Conservation (phyloP, 2,329 filamentous ascomycete species). For the Phoma sp. region DNA sequence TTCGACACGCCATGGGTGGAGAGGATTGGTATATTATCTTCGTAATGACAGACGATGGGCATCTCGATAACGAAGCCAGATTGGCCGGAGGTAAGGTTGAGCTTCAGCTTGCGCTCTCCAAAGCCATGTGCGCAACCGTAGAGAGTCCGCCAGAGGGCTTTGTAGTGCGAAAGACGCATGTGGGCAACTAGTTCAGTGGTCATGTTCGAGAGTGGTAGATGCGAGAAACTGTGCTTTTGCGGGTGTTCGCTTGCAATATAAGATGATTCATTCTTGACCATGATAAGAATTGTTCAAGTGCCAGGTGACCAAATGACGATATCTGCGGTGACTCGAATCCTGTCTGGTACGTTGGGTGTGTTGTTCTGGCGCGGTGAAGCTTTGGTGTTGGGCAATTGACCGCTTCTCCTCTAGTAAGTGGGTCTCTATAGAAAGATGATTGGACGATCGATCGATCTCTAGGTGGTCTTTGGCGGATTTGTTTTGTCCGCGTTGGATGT, state of each 20-base stretch:
- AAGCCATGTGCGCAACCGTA: constrained; percentile 13
- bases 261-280: background rate
- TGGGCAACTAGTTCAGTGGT: constrained; percentile 14
- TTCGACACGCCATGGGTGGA: constrained; percentile 7
- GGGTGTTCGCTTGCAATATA: constrained; percentile 7
- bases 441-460: background rate
- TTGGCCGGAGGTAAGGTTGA: constrained; percentile 16
- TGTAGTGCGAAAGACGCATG: constrained; percentile 16
- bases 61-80: constrained; percentile 9
- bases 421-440: constrained; percentile 8
- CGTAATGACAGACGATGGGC: constrained; percentile 14
- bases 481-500: background rate
- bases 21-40: constrained; percentile 6
- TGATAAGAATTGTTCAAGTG: background rate
- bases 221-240: background rate
- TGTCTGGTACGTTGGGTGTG: constrained; percentile 6
- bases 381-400: constrained; percentile 18
- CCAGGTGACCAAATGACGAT: constrained; percentile 8
- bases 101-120: constrained; percentile 18
- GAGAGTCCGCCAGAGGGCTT: constrained; percentile 10
- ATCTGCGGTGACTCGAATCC: constrained; percentile 5
- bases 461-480: background rate
- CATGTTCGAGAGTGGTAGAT: constrained; percentile 1
- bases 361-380: constrained; percentile 10
- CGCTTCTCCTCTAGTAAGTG: constrained; percentile 12